A percentile compares a stretch with the other conserved stretches of the same genome.
Conservation (phyloP, 345 rosid species). For the Populus davidiana region DNA sequence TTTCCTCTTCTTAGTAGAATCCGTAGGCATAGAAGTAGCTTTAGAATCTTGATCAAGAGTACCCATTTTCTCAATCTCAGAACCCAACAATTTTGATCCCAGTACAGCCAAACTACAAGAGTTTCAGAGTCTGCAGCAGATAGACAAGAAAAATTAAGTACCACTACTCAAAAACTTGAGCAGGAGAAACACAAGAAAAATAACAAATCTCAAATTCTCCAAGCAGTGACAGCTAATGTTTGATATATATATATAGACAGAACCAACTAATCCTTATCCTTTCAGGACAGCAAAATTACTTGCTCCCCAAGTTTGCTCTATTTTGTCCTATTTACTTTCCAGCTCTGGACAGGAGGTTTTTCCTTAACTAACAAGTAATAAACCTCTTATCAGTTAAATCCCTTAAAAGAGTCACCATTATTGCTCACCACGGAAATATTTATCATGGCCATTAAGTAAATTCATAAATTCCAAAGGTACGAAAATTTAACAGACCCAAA, state of each 20-base stretch:
- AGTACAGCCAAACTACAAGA: neutral
- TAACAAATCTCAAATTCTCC: neutral
- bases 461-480: neutral
- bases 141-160: neutral
- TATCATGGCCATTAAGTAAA: neutral
- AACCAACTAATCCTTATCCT: neutral
- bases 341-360: neutral
- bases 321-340: neutral
- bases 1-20: constrained; percentile 54
- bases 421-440: neutral
- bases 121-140: constrained; percentile 4
- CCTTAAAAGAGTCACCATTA: neutral
- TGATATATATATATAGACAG: neutral
- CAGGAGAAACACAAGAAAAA: neutral
- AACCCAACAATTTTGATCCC: neutral
- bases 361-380: neutral
- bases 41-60: constrained; percentile 19
- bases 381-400: neutral
- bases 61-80: constrained; percentile 24
- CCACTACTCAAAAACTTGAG: too few species aligned
- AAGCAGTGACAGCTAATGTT: neutral
- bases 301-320: neutral
- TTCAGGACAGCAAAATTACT: neutral
- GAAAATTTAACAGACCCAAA: neutral
- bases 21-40: constrained; percentile 11